Conservation (phyloP, 192 early-diverging fungal species). For the Podochytrium sp. region DNA sequence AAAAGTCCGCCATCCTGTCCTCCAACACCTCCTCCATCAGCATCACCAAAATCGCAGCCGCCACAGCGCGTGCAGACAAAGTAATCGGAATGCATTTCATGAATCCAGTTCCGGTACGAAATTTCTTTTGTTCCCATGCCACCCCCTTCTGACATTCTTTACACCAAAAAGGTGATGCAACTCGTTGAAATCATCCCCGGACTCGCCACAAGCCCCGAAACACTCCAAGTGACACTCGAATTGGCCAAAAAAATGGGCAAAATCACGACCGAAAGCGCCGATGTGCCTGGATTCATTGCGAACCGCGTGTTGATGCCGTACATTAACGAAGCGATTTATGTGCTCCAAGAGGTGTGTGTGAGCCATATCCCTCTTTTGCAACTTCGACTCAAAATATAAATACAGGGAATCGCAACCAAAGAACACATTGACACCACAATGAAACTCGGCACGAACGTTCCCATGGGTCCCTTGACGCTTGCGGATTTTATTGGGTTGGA, state of each 20-base stretch:
- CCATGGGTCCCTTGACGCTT: conserved; percentile 96
- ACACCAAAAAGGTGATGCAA: conserved; percentile 81
- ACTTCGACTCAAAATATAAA: conserved; percentile 15
- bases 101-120: conserved; percentile 93
- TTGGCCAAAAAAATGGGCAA: conserved; percentile 90
- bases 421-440: conserved; percentile 99
- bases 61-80: conserved; percentile 78
- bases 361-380: no score
- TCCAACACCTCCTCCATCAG: conserved; percentile 97
- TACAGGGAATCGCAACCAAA: conserved; percentile 79
- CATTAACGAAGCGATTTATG: conserved; percentile 94
- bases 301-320: conserved; percentile 98
- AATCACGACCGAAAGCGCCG: conserved; percentile 82
- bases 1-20: conserved; percentile 78
- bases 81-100: conserved; percentile 99
- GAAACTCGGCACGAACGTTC: conserved; percentile 95
- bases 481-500: conserved; percentile 99
- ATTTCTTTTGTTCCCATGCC: no score
- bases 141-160: conserved; percentile 89
- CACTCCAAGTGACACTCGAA: conserved; percentile 72
- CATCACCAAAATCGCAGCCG: conserved; percentile 95
- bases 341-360: conserved; percentile 71
- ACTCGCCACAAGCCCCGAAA: conserved; percentile 74
- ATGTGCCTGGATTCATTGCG: conserved; percentile 96
- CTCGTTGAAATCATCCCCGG: conserved; percentile 97